These are phyloP conservation scores for Aspergillus hancockii DNA, from an alignment of 495 filamentous ascomycete species.

Conservation along the genomic window DNA sequence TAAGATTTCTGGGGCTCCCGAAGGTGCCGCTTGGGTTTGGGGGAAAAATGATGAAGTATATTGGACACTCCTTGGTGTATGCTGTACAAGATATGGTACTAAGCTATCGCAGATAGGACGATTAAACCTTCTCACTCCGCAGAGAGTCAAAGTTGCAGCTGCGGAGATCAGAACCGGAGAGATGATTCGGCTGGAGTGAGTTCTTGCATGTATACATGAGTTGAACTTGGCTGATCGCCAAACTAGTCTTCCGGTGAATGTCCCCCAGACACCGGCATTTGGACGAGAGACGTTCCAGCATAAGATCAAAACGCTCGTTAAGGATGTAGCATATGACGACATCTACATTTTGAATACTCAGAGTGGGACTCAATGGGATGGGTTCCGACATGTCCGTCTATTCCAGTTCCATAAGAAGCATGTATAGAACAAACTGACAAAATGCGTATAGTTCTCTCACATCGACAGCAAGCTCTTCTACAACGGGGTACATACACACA, in stretches of 20 bases:
- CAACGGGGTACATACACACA: slow-evolving; percentile 38
- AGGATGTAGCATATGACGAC: slow-evolving; percentile 56
- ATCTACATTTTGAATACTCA: slow-evolving; percentile 71
- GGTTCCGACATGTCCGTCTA: slow-evolving; percentile 59
- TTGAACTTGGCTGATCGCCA: slow-evolving; percentile 6
- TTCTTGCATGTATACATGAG: slow-evolving; percentile 6
- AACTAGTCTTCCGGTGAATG: slow-evolving; percentile 53
- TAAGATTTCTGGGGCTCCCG: slow-evolving; percentile 40
- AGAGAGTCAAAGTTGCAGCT: slow-evolving; percentile 50
- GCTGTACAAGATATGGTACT: slow-evolving; percentile 1
- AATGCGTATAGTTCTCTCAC: slow-evolving; percentile 41
- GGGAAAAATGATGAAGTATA: slow-evolving; percentile 57
- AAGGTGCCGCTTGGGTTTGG: slow-evolving; percentile 65
- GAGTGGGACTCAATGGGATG: slow-evolving; percentile 74
- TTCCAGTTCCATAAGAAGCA: neutral
- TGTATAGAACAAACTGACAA: neutral
- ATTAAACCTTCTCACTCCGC: slow-evolving; percentile 60
- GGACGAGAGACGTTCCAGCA: slow-evolving; percentile 53
- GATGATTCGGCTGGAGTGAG: slow-evolving; percentile 50
- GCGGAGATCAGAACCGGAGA: slow-evolving; percentile 56
- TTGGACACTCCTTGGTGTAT: neutral
- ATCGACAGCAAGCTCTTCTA: slow-evolving; percentile 50
- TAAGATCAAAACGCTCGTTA: slow-evolving; percentile 45
- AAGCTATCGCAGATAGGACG: slow-evolving; percentile 42
- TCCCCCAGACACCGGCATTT: slow-evolving; percentile 52